Evolutionary conservation across 352 stramenopile species (phyloP).

Genomic region (Globisporangium nodosum): DNA sequence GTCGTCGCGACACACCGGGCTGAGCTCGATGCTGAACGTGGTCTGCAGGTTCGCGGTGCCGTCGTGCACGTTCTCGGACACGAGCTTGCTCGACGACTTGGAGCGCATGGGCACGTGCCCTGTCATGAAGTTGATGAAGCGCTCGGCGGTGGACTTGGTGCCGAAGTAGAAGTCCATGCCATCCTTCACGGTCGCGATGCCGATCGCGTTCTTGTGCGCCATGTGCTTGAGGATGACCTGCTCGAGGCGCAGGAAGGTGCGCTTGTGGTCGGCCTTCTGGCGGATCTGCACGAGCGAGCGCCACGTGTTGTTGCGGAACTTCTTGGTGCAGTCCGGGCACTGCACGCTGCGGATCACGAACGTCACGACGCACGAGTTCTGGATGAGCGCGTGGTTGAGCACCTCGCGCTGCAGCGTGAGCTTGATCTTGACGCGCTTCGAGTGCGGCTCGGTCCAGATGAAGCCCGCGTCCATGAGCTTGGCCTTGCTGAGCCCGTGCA

Average conservation of each 20-base stretch:
- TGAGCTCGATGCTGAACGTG: conserved; percentile 65
- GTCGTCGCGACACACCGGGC: conserved; percentile 74
- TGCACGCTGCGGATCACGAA: conserved; percentile 59
- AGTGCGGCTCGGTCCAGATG: conserved; percentile 83
- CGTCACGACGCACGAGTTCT: conserved; percentile 61
- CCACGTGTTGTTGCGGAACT: conserved; percentile 70
- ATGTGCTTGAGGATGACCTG: conserved; percentile 74
- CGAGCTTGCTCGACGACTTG: conserved; percentile 68
- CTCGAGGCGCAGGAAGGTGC: conserved; percentile 65
- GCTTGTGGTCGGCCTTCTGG: conserved; percentile 70
- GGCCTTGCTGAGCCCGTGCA: conserved; percentile 51
- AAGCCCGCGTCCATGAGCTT: conserved; percentile 77
- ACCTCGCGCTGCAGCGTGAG: conserved; percentile 68
- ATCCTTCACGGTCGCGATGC: conserved; percentile 59
- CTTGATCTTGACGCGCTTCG: conserved; percentile 70
- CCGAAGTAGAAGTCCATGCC: conserved; percentile 82
- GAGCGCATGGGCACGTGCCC: conserved; percentile 59
- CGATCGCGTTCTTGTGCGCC: conserved; percentile 54
- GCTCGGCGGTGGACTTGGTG: conserved; percentile 42
- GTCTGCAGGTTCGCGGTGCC: conserved; percentile 60
- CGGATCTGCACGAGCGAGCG: conserved; percentile 68
- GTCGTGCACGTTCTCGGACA: conserved; percentile 68
- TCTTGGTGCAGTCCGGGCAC: conserved; percentile 69
- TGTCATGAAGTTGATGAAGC: conserved; percentile 59
- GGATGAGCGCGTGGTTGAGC: conserved; percentile 59